phyloP scores from a whole-genome alignment of 139 green algal genomes.

The Raphidocelis subcapitata region DNA sequence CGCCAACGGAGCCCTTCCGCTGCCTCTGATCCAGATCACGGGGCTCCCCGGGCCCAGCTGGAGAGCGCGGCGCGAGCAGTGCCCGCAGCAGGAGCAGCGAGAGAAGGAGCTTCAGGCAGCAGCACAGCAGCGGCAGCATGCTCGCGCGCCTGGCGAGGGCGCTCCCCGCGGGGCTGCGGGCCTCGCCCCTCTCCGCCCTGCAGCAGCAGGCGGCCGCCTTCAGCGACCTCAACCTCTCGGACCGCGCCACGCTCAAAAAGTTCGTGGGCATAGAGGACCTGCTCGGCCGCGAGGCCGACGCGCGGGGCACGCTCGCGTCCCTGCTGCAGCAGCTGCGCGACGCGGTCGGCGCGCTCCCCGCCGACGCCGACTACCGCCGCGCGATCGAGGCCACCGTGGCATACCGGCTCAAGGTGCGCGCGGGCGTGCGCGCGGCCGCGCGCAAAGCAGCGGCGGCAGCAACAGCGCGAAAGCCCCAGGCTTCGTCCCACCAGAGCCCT shows the following conservation, averaged over 20 bases:
- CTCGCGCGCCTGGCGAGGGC: too few species aligned
- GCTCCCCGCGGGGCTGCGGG: constrained; percentile 5
- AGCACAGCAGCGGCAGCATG: too few species aligned
- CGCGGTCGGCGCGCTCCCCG: constrained; percentile 20
- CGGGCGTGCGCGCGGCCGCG: neutral
- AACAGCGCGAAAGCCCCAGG: too few species aligned
- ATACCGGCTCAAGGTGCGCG: constrained; percentile 43
- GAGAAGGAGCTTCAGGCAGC: too few species aligned
- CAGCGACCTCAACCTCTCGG: constrained; percentile 15
- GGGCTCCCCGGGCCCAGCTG: too few species aligned
- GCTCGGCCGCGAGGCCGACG: constrained; percentile 12
- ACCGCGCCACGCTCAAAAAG: constrained; percentile 29
- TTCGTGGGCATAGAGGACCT: constrained; percentile 26
- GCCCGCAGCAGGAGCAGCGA: too few species aligned
- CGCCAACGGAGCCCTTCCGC: too few species aligned
- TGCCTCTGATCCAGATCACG: too few species aligned
- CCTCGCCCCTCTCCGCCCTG: constrained; percentile 6
- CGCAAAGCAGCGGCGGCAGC: too few species aligned
- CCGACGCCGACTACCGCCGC: constrained; percentile 41
- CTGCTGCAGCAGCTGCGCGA: constrained; percentile 12
- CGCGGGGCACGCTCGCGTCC: constrained; percentile 7
- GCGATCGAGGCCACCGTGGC: constrained; percentile 42
- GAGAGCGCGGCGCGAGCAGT: too few species aligned
- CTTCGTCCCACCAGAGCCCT: too few species aligned
- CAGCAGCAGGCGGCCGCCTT: neutral